Evolutionary conservation across 2,329 filamentous ascomycete species (phyloP), one percentile per base, ranked within the genome.

Genomic region (Chaetomium strumarium): DNA sequence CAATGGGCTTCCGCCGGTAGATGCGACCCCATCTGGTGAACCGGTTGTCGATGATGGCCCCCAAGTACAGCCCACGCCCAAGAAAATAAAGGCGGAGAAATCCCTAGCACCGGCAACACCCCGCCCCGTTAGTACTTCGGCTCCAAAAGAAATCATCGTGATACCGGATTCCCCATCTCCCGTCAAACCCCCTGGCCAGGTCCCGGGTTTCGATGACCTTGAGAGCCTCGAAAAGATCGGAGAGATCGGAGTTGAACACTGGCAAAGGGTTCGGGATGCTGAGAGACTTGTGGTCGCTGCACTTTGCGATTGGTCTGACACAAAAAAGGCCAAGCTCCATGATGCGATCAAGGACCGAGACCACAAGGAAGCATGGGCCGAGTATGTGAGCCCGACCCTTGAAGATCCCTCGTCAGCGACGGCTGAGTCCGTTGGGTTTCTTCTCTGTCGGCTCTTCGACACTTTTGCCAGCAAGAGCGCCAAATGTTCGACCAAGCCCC

Each of bases 241-340:
- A 19, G 42, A 60, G 12, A 41, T 51, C 14, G 60, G 60, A 2
- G 9, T 29, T 13, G 38, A 53, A 2, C 48, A 58, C 20, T 67
- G 66, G 64, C 55, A 50, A 29, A 44, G 51, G 5, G 31, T 41
- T 3, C 36, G 49, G 6, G 66, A 67, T 47, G 36, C 49, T 2
- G 54, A 60, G 17, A 59, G 66, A 4, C 62, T 68, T 8, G 53
- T 70, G 7, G 65, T 68, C 6, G 61, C 55, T 8, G 56, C 64
- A 10, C 52, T 73, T 0, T 61, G 49, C 44, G 60, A 62, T 0
- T 61, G 65, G 46, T 46, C 53, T 30, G 19, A 7, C 1, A 57
- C 58, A 36, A 58, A 36, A n/a, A 44, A 64, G 13, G 41, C 55
- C 2, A 45, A 40, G 0, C 56, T 72, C 3, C 65, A 70, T 44